Evolutionary conservation across 352 stramenopile species (phyloP), one percentile per base, ranked within the genome.

Genomic region (Aphanomyces stellatus): DNA sequence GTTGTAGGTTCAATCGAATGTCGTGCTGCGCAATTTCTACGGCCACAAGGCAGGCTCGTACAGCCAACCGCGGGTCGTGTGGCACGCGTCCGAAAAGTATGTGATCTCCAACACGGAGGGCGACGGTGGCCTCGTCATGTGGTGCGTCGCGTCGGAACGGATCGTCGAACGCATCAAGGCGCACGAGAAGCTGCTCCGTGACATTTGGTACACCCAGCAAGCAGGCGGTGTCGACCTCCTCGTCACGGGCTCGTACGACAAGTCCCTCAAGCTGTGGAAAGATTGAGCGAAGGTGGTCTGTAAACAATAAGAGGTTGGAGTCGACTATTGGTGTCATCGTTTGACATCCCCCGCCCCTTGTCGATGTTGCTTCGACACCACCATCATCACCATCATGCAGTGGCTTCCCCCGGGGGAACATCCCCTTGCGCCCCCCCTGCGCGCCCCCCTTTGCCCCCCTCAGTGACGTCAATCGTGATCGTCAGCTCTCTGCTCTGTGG

Each of bases 61-160:
- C 72, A 94, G 85, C 48, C 85, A 92, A 53, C 85, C 85, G 10
- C 75, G 83, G 17, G 82, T 72, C 30, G 41, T 79, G 22, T 94
- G 85, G 85, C 79, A 94, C 64, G 74, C 79, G 33, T 91, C 83
- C 1, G 85, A 91, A 63, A 91, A 91, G 70, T 94, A 90, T 42
- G 73, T 91, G 25, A 76, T 94, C 46, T 89, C 85, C 33, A 94
- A 94, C 65, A 92, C 79, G 15, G 83, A 92, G 72, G 81, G 89
- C 22, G 76, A 62, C 10, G 84, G 84, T 0, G 48, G 63, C 8
- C 48, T 94, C 17, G 84, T 80, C 56, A 71, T 92, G 22, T 94
- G 83, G 85, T 83, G 80, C 51, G 66, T 94, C 40, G 85, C 84
- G 17, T 94, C 85, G 0, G 83, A 94, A 69, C 74, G 74, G n/a